A percentile compares a stretch with the other conserved stretches of the same genome.
phyloP scores from a whole-genome alignment of 2,329 filamentous ascomycete species.

The Aspergillus ochraceoroseus region DNA sequence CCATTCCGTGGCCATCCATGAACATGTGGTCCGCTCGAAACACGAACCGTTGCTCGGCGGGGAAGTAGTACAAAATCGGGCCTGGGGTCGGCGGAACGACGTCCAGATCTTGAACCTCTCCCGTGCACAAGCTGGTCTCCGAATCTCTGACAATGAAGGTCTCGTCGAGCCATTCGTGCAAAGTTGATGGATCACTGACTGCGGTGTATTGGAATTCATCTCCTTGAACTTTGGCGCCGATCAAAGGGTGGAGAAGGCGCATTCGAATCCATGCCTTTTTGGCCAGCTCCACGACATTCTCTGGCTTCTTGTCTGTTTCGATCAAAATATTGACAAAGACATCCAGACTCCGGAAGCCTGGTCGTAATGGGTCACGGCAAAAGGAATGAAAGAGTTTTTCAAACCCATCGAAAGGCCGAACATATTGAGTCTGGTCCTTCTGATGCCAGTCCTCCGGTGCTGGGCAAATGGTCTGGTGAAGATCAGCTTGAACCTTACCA shows the following conservation, averaged over 20 bases:
- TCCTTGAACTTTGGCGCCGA: neutral
- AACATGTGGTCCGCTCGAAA: neutral
- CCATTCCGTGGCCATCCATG: neutral
- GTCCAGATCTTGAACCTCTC: neutral
- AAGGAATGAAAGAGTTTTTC: neutral
- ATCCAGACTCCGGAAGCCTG: neutral
- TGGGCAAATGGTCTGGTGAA: no score
- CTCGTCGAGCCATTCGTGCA: neutral
- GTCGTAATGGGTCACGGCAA: neutral
- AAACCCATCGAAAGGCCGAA: neutral
- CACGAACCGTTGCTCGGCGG: neutral
- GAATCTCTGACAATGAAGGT: neutral
- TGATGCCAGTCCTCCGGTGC: neutral
- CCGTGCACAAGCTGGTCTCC: neutral
- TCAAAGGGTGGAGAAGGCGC: neutral
- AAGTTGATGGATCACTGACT: neutral
- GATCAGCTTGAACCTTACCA: no score
- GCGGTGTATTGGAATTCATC: neutral
- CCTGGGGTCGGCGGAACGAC: neutral
- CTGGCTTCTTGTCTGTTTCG: neutral
- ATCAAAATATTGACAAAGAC: neutral
- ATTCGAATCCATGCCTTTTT: constrained; percentile 1
- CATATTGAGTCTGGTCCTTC: neutral
- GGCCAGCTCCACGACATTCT: neutral
- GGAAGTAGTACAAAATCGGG: neutral